phyloP scores from a whole-genome alignment of 371 early-diverging fungal species.

The Zopfochytrium polystomum region DNA sequence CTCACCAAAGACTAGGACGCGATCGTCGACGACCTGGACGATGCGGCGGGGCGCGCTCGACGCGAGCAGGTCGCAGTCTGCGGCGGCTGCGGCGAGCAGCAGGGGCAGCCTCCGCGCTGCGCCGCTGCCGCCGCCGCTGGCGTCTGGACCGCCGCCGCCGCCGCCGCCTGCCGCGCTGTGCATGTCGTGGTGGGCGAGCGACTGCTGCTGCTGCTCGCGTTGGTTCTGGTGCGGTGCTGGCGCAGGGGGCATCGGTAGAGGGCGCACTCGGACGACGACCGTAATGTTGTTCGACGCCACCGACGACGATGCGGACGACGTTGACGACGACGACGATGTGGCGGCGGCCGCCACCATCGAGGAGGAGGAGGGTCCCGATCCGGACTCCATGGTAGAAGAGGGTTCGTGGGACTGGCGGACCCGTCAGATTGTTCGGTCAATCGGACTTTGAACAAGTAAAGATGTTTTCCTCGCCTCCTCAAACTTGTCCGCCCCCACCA shows the following conservation, averaged over 20 bases:
- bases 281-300: conserved; percentile 26
- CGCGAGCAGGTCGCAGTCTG: neutral
- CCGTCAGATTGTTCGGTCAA: no score
- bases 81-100: conserved; percentile 6
- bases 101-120: conserved; percentile 14
- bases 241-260: no score
- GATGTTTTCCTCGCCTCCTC: no score
- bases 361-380: no score
- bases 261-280: conserved; percentile 19
- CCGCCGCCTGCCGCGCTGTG: neutral
- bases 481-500: no score
- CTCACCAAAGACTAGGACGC: conserved; percentile 23
- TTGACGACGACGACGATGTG: no score
- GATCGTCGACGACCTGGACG: conserved; percentile 14
- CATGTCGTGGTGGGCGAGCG: neutral
- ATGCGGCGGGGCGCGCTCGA: neutral
- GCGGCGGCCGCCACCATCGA: no score
- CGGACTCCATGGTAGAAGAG: no score
- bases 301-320: no score
- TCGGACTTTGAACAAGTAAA: no score
- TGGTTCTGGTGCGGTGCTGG: no score
- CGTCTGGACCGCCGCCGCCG: neutral
- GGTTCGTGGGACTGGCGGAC: no score
- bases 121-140: conserved; percentile 3
- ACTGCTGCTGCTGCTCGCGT: neutral